phyloP scores from a whole-genome alignment of 768 basidiomycete genomes.

The Sarcodon aspratus region DNA sequence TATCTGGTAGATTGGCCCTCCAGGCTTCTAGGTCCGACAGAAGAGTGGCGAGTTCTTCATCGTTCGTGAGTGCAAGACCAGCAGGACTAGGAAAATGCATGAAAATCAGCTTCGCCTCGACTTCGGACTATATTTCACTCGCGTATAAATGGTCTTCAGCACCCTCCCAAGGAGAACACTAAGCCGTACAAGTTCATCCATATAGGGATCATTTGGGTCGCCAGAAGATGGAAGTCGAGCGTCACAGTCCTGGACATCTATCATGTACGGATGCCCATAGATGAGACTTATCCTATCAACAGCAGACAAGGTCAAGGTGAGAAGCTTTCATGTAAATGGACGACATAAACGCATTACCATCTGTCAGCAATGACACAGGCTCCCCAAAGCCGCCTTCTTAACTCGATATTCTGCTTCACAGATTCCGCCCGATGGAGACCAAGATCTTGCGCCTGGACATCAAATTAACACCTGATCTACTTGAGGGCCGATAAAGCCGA shows the following conservation, averaged over 20 bases:
- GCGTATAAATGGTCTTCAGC: conserved; percentile 90
- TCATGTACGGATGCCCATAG: conserved; percentile 92
- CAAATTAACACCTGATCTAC: conserved; percentile 1
- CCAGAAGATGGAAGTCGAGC: conserved; percentile 86
- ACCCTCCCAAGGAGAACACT: conserved; percentile 88
- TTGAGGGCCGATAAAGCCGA: conserved; percentile 4
- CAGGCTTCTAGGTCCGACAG: conserved; percentile 63
- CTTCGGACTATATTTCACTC: conserved; percentile 6
- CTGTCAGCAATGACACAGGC: conserved; percentile 91
- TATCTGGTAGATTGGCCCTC: conserved; percentile 68
- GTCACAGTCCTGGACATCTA: conserved; percentile 95
- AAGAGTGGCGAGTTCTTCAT: conserved; percentile 60
- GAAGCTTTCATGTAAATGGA: not conserved
- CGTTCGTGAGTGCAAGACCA: conserved; percentile 76
- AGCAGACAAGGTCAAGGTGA: not conserved
- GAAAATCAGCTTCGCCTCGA: not conserved
- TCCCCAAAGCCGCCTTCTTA: conserved; percentile 86
- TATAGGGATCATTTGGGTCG: conserved; percentile 65
- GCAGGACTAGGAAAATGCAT: conserved; percentile 48
- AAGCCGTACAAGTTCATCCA: conserved; percentile 85
- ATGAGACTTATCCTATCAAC: conserved; percentile 65
- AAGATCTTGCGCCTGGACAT: conserved; percentile 80
- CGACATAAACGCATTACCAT: conserved; percentile 43
- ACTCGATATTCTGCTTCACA: conserved; percentile 73
- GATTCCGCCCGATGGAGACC: conserved; percentile 91